Base-by-base conservation (phyloP, 352 stramenopile genomes). In the Phytophthora aleatoria region DNA sequence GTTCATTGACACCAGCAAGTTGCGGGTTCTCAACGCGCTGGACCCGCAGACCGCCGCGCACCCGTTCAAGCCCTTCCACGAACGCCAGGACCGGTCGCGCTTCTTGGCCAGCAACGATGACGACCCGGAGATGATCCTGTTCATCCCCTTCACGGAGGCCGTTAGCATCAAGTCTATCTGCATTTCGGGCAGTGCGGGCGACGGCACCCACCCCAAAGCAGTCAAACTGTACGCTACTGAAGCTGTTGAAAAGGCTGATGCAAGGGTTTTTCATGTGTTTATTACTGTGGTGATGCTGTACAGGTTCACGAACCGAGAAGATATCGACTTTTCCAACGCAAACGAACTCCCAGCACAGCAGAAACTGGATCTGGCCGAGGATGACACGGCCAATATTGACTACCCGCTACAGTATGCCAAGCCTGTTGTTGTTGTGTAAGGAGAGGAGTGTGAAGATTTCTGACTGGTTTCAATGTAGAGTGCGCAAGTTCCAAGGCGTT, bases 101-200 rank as follows among this genome's bases (percentile, higher is more conserved):
- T 90, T 83, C 55, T 65, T 96, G 39, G 61, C 69, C 43, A 92
- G 82, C 77, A 91, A 94, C 60, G 81, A 93, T 11, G 85, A 89
- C 58, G 87, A 96, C 55, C 85, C 87, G 3, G 87, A 96, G 65
- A 75, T 96, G 64, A 90, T 96, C 47, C 44, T 96, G 30, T 94
- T 79, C 63, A 87, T 94, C 50, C 85, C 87, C 61, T 96, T 96
- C 61, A 96, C 87, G 5, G 86, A 96, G 67, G 84, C 86, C 6
- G 87, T 94, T 59, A 94, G 79, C 61, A 91, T 96, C 70, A 94
- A 94, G 54, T 94, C 87, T 30, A 94, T 96, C 52, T 94, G 85
- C 68, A 90, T 96, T 52, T 89, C 85, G 2, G 87, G 87, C 36
- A 83, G 83, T 48, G 76, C 84, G 7, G 69, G 64, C 9, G 87